These are phyloP conservation scores for Astragalus glycyphyllos DNA, from an alignment of 306 rosid species.

Conservation along the genomic window DNA sequence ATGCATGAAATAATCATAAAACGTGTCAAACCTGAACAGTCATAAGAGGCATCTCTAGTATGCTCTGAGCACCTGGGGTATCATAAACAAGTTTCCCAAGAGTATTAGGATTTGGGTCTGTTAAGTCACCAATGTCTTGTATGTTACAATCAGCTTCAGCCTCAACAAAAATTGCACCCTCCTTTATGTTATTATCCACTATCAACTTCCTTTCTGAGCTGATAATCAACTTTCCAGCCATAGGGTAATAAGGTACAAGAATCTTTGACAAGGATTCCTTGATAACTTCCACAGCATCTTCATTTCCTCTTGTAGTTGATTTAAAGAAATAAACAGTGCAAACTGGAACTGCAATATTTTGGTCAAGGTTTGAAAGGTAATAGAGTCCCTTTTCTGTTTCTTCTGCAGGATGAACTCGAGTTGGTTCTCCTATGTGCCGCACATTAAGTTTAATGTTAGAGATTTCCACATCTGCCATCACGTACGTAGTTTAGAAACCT, in stretches of 20 bases:
- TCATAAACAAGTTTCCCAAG: constrained; percentile 76
- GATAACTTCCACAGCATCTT: constrained; percentile 57
- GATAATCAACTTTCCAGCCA: constrained; percentile 62
- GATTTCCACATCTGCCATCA: constrained; percentile 45
- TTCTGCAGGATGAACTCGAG: constrained; percentile 55
- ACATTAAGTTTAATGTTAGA: constrained; percentile 48
- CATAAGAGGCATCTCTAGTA: constrained; percentile 85
- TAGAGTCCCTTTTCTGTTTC: constrained; percentile 64
- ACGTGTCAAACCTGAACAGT: constrained; percentile 68
- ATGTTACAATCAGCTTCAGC: constrained; percentile 75
- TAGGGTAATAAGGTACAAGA: constrained; percentile 73
- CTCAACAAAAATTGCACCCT: constrained; percentile 85
- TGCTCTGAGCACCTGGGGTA: constrained; percentile 66
- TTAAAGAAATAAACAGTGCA: constrained; percentile 69
- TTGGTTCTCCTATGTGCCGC: constrained; percentile 54
- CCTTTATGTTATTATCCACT: constrained; percentile 66
- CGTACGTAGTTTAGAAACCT: not conserved
- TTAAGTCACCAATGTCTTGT: constrained; percentile 44
- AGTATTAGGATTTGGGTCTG: constrained; percentile 58
- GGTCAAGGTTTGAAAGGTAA: constrained; percentile 85
- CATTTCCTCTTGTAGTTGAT: constrained; percentile 64
- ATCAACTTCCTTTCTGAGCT: constrained; percentile 80
- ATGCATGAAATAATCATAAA: not conserved
- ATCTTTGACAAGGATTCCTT: constrained; percentile 65
- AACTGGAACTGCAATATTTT: constrained; percentile 69